Evolutionary conservation across 176 grass and related monocot genomes (phyloP).

Genomic region (Coix lacrymajobi): DNA sequence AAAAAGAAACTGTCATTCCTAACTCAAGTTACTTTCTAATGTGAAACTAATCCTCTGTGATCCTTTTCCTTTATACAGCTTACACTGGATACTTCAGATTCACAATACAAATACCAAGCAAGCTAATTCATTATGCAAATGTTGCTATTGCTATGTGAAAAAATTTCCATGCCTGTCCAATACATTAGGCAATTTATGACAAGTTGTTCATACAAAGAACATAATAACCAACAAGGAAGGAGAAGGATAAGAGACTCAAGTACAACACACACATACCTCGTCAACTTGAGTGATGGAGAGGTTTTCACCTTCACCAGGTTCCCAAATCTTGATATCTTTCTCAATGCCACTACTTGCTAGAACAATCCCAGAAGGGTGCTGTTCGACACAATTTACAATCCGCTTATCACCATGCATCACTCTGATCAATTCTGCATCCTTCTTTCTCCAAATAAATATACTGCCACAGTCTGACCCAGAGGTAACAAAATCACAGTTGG

Average conservation of each 20-base stretch:
- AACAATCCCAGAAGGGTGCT: conserved; percentile 55
- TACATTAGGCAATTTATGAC: not conserved
- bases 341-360: conserved; percentile 69
- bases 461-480: conserved; percentile 72
- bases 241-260: not conserved
- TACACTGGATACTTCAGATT: not conserved
- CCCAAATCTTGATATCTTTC: conserved; percentile 67
- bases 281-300: conserved; percentile 1
- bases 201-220: not conserved
- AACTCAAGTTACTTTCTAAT: not conserved
- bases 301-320: conserved; percentile 35
- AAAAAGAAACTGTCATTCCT: not conserved
- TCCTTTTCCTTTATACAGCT: not conserved
- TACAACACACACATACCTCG: conserved; percentile 34
- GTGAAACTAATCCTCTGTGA: not conserved
- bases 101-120: conserved; percentile 1
- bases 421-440: conserved; percentile 46
- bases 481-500: conserved; percentile 73
- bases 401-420: conserved; percentile 54
- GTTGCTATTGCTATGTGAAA: not conserved
- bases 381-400: conserved; percentile 70
- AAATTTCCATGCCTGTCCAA: not conserved
- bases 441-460: conserved; percentile 87
- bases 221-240: not conserved
- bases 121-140: not conserved